Evolutionary conservation across 2,329 filamentous ascomycete species (phyloP).

Genomic region (Arthrobotrys pseudoclavata): DNA sequence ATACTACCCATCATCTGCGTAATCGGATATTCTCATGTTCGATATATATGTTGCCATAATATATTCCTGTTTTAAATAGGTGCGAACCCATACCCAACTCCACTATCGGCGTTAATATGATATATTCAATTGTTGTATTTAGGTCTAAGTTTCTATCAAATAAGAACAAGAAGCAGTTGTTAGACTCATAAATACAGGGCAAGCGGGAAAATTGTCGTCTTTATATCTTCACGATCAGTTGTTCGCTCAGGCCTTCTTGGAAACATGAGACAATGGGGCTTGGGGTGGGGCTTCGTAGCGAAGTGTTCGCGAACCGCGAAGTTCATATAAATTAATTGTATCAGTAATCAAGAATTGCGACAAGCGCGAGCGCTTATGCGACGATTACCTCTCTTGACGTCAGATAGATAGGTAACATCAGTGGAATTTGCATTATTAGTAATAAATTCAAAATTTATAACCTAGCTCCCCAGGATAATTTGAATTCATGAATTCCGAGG

Average conservation of each 20-base stretch:
- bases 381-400: constrained; percentile 1
- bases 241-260: neutral
- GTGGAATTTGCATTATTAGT: neutral
- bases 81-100: constrained; percentile 13
- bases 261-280: constrained; percentile 15
- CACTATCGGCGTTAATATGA: neutral
- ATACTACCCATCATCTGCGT: neutral
- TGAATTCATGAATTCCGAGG: neutral
- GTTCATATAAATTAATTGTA: constrained; percentile 27
- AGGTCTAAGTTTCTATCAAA: neutral
- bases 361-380: constrained; percentile 22
- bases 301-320: constrained; percentile 42
- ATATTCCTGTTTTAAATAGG: neutral
- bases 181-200: neutral
- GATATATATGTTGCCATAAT: neutral
- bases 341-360: constrained; percentile 51
- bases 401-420: neutral
- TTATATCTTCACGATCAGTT: constrained; percentile 18
- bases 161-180: neutral
- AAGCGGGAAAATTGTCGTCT: neutral
- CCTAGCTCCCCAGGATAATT: neutral
- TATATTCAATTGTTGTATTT: constrained; percentile 2
- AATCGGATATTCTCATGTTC: neutral
- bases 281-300: constrained; percentile 24
- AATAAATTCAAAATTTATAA: neutral